Conservation (phyloP, 768 basidiomycete genomes). For the Peribolospora baueri region DNA sequence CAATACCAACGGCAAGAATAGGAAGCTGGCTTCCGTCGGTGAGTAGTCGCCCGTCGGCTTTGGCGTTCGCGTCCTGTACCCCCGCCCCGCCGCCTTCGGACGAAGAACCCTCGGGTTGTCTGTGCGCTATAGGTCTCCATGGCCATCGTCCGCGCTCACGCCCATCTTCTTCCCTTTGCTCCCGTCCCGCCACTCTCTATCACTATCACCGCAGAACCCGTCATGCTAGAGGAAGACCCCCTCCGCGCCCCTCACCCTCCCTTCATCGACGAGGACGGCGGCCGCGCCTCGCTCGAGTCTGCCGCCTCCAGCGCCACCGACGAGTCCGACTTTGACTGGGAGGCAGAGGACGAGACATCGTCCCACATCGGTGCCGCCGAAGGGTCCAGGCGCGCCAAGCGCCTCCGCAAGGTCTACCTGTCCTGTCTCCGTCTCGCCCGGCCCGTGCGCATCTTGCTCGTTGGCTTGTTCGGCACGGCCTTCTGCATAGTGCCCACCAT, state of each 20-base stretch:
- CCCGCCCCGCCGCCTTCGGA: neutral
- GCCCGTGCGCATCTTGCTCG: slow-evolving; percentile 28
- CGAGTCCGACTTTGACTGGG: slow-evolving; percentile 4
- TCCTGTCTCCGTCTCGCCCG: slow-evolving; percentile 2
- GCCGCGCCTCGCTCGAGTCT: neutral
- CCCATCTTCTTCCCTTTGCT: neutral
- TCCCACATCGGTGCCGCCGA: neutral
- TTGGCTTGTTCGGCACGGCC: slow-evolving; percentile 35
- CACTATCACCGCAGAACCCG: neutral
- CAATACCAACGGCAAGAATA: too few species aligned
- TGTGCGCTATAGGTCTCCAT: neutral
- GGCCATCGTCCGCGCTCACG: neutral
- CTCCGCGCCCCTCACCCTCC: neutral
- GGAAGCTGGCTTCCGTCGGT: too few species aligned
- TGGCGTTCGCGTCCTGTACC: too few species aligned
- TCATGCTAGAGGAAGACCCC: neutral
- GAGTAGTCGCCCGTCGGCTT: too few species aligned
- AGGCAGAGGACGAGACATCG: slow-evolving; percentile 2
- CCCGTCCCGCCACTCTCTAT: too few species aligned
- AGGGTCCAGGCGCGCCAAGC: slow-evolving; percentile 2
- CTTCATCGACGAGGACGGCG: neutral
- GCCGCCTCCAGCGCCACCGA: neutral
- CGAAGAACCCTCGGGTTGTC: neutral
- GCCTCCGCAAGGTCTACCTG: slow-evolving; percentile 4
- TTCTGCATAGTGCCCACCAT: slow-evolving; percentile 45